phyloP scores from a whole-genome alignment of 495 filamentous ascomycete species.

The Podospora pseudocomata region DNA sequence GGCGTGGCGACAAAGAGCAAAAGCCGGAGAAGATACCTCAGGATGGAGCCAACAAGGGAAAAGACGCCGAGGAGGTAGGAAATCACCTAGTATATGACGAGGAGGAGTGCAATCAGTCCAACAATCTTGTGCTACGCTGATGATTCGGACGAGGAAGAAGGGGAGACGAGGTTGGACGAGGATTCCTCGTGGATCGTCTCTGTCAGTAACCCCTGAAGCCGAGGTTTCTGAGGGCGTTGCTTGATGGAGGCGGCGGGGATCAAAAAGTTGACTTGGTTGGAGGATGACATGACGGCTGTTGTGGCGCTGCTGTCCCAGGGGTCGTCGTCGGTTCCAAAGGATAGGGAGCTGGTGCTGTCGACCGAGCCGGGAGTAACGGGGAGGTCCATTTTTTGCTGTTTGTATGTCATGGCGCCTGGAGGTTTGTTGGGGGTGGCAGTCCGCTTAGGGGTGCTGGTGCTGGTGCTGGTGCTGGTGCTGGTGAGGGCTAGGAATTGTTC shows the following conservation, averaged over 20 bases:
- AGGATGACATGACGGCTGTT: neutral
- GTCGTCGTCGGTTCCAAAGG: slow-evolving; percentile 6
- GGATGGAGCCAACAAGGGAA: neutral
- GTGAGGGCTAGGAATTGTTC: neutral
- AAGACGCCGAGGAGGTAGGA: neutral
- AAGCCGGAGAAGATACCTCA: no score
- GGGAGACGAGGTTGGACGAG: neutral
- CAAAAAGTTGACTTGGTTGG: neutral
- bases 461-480: neutral
- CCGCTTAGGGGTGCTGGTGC: neutral
- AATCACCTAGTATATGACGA: neutral
- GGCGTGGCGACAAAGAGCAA: neutral
- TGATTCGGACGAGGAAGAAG: neutral
- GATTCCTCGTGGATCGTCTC: slow-evolving; percentile 66
- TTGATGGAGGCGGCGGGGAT: neutral
- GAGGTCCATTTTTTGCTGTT: neutral
- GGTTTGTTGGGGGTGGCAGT: neutral
- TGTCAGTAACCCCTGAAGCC: slow-evolving; percentile 39
- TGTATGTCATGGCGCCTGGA: neutral
- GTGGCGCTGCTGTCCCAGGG: slow-evolving; percentile 1
- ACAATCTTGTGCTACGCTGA: neutral
- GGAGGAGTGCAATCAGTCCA: neutral
- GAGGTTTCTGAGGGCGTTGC: neutral
- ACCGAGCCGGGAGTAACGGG: neutral
- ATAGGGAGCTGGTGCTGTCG: neutral